Base-by-base conservation (phyloP, 2,329 filamentous ascomycete genomes). In the Diaporthe sp. region DNA sequence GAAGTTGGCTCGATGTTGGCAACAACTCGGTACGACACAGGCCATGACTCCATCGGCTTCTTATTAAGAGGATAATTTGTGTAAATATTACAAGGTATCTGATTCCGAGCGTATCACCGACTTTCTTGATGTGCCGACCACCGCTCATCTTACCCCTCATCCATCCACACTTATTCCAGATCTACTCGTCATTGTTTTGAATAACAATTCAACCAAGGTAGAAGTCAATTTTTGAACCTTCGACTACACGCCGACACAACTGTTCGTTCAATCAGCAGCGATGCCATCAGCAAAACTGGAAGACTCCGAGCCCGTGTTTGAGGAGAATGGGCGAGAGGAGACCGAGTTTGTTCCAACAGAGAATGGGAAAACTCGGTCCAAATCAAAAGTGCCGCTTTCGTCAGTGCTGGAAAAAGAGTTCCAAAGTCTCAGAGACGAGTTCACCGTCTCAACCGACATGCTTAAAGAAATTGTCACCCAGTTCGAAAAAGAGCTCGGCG, bases 401-500 rank as follows among this genome's bases (percentile, higher is more conserved):
- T 57, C 60, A 17, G 64, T 10, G 7, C 25, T 75, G 8, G 47
- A 73, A n/a, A 19, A 42, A 1, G 74, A 67, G 15, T 17, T 75
- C 1, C n/a, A 52, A 28, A 73, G 12, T 12, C 55, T 75, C 30
- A 70, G 28, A 25, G 47, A 60, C 3, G 35, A 52, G 5, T 75
- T 75, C 19, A 70, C 74, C 10, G 35, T 75, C n/a, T 69, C 64
- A 4, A 73, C 74, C 15, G 13, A 19, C 15, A 70, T 40, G 61
- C 74, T 75, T 30, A 73, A 64, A 28, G 70, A 73, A 4, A 75
- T 75, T 4, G 64, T 64, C n/a, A 7, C 57, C 9, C 61, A 35
- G 2, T 75, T 75, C 30, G 70, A 61, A 4, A n/a, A 70, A 19
- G 74, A 75, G 25, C 70, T 75, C 13, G 74, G 42, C 3, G 70